Conservation (phyloP, 805 yeast genomes). For the Saccharomycopsis sp. region DNA sequence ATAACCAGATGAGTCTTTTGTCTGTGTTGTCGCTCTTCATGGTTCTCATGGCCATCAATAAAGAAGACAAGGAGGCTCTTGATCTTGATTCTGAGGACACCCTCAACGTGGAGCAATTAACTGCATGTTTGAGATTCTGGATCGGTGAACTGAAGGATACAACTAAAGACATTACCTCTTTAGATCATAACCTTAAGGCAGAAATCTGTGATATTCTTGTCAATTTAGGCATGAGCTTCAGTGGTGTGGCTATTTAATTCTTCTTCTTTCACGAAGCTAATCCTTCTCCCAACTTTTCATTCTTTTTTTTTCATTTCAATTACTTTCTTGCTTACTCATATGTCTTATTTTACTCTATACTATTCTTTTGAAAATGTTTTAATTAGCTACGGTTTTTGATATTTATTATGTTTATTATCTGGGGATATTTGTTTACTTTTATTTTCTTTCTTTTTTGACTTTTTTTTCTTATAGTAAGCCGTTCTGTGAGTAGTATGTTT, state of each 20-base stretch:
- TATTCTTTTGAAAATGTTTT: neutral
- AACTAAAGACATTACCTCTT: constrained; percentile 24
- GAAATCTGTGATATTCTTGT: constrained; percentile 29
- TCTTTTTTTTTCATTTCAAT: neutral
- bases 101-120: constrained; percentile 25
- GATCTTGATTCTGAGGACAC: constrained; percentile 21
- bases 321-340: neutral
- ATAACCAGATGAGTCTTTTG: constrained; percentile 11
- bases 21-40: constrained; percentile 13
- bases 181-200: constrained; percentile 25
- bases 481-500: neutral
- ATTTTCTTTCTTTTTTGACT: neutral
- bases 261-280: neutral
- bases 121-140: constrained; percentile 27
- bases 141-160: constrained; percentile 25
- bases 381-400: neutral
- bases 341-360: neutral
- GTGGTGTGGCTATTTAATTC: constrained; percentile 13
- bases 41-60: constrained; percentile 13
- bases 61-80: neutral
- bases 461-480: neutral
- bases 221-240: constrained; percentile 24
- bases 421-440: neutral
- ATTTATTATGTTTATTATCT: neutral
- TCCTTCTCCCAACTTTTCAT: neutral